Percentiles rank a stretch among this genome's conserved stretches.
phyloP scores from a whole-genome alignment of 257 asterid genomes.

The Forsythia suspensa region DNA sequence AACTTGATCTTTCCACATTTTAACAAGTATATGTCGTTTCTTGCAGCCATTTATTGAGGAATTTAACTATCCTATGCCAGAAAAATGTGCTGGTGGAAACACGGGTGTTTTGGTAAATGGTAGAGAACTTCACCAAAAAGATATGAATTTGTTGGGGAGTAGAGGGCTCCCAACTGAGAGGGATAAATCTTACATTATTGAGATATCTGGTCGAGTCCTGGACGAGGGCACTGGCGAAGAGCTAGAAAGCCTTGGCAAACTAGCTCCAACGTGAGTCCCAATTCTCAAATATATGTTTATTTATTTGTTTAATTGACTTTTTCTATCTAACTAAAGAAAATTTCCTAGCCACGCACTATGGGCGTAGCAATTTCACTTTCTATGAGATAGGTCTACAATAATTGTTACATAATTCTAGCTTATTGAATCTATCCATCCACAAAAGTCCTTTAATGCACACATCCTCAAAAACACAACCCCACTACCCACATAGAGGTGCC shows the following conservation, averaged over 20 bases:
- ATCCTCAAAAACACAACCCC: too few species aligned
- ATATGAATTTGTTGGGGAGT: conserved; percentile 58
- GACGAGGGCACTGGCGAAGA: conserved; percentile 86
- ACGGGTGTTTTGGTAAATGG: conserved; percentile 78
- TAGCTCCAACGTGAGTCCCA: conserved; percentile 87
- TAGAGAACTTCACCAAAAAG: conserved; percentile 78
- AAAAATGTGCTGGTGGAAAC: conserved; percentile 72
- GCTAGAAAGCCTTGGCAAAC: conserved; percentile 86
- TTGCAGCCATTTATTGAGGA: conserved; percentile 89
- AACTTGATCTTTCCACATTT: not conserved
- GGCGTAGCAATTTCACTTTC: not conserved
- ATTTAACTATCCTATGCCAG: conserved; percentile 79
- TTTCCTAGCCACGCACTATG: not conserved
- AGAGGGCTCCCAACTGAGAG: conserved; percentile 75
- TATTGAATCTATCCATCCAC: not conserved
- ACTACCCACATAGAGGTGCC: too few species aligned
- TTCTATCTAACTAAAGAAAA: not conserved
- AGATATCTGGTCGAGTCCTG: conserved; percentile 83
- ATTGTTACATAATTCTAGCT: not conserved
- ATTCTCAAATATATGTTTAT: not conserved
- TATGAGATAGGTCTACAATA: not conserved
- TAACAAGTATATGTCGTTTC: conserved; percentile 18
- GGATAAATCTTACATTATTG: conserved; percentile 71
- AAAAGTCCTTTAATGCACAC: not conserved
- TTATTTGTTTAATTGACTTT: not conserved